Percentiles rank a stretch among this genome's conserved stretches.
Evolutionary conservation across 768 basidiomycete genomes (phyloP).

Genomic region (Russula foetens): DNA sequence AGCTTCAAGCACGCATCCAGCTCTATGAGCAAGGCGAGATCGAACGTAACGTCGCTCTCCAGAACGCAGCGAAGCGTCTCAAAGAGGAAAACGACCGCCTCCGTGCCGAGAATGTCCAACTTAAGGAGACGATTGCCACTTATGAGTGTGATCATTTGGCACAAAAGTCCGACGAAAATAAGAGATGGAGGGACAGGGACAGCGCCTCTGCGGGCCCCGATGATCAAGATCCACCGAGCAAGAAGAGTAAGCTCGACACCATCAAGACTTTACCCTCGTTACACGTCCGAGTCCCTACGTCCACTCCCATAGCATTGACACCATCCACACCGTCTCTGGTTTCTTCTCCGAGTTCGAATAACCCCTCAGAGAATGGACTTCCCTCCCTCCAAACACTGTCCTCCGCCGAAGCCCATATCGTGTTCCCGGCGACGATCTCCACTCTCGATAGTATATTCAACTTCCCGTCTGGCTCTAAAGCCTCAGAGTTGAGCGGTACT

Average conservation of each 20-base stretch:
- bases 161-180: slow-evolving; percentile 35
- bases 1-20: slow-evolving; percentile 78
- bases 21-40: slow-evolving; percentile 88
- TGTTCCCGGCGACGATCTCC: slow-evolving; percentile 27
- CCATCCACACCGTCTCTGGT: slow-evolving; percentile 37
- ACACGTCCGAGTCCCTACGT: slow-evolving; percentile 24
- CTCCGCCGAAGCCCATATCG: slow-evolving; percentile 24
- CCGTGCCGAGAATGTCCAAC: slow-evolving; percentile 53
- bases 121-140: slow-evolving; percentile 37
- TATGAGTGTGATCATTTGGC: slow-evolving; percentile 24
- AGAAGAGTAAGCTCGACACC: slow-evolving; percentile 30
- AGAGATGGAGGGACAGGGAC: slow-evolving; percentile 53
- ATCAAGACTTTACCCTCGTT: slow-evolving; percentile 22
- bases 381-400: slow-evolving; percentile 27
- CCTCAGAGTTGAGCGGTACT: slow-evolving; percentile 22
- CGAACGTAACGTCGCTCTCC: slow-evolving; percentile 77
- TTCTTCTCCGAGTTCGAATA: slow-evolving; percentile 42
- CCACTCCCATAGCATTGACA: slow-evolving; percentile 26
- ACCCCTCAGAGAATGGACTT: slow-evolving; percentile 24
- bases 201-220: slow-evolving; percentile 29
- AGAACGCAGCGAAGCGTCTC: slow-evolving; percentile 71
- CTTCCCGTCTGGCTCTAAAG: slow-evolving; percentile 29
- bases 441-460: slow-evolving; percentile 30
- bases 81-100: slow-evolving; percentile 83
- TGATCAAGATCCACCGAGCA: slow-evolving; percentile 22